phyloP scores from a whole-genome alignment of 2,329 filamentous ascomycete genomes.

The Alternaria incomplexa region DNA sequence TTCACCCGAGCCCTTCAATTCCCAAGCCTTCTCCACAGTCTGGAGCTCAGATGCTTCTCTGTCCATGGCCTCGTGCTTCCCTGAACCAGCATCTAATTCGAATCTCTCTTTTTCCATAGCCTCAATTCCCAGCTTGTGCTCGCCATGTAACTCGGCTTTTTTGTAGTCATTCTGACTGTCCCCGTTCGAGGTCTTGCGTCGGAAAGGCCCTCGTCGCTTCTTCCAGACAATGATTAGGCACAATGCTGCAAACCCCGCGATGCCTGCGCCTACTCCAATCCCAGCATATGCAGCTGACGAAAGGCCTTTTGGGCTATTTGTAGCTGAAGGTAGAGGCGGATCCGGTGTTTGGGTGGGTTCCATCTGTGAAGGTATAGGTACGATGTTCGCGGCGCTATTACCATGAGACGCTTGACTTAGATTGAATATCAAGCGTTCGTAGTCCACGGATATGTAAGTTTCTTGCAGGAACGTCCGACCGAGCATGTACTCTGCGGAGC shows the following conservation, averaged over 20 bases:
- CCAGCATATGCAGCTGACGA: background rate
- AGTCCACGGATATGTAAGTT: conserved; percentile 57
- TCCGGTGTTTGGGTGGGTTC: background rate
- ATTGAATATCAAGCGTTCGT: conserved; percentile 49
- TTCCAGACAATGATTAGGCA: background rate
- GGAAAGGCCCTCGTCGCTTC: background rate
- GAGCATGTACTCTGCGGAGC: conserved; percentile 63
- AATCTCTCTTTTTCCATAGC: background rate
- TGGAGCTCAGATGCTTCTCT: background rate
- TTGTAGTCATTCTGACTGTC: background rate
- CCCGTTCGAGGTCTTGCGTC: background rate
- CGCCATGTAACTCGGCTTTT: background rate
- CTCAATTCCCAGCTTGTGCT: background rate
- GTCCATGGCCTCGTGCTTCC: background rate
- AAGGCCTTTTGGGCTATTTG: background rate
- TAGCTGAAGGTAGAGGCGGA: background rate
- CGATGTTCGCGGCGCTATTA: background rate
- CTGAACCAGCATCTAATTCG: background rate
- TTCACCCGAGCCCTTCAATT: background rate
- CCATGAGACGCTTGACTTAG: background rate
- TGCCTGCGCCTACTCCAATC: background rate
- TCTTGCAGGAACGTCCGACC: conserved; percentile 73
- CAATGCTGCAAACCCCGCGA: background rate
- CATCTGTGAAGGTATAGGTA: background rate
- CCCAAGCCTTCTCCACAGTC: background rate